Evolutionary conservation across 176 grass and related monocot genomes (phyloP).

Genomic region (Rhynchospora tenuis): DNA sequence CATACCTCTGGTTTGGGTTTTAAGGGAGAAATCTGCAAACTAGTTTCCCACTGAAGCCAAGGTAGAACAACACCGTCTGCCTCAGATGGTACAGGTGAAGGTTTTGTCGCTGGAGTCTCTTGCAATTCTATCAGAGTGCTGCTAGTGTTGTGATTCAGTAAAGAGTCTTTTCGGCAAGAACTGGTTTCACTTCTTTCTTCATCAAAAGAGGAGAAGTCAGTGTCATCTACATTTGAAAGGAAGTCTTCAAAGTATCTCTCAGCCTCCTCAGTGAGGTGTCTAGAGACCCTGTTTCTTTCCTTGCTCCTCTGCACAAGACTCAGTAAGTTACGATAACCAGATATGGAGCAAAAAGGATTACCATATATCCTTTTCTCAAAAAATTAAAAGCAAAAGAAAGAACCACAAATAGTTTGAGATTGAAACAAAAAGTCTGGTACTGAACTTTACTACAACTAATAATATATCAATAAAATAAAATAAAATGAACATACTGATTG

Average conservation of each 20-base stretch:
- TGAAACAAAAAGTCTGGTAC: background rate
- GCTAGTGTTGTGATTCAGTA: constrained; percentile 11
- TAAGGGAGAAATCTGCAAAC: constrained; percentile 47
- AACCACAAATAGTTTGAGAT: background rate
- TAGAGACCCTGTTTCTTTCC: constrained; percentile 71
- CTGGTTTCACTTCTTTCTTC: constrained; percentile 81
- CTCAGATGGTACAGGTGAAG: constrained; percentile 25
- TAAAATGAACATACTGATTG: background rate
- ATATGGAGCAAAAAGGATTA: background rate
- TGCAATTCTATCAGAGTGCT: constrained; percentile 35
- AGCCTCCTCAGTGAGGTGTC: constrained; percentile 64
- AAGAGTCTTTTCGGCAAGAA: constrained; percentile 41
- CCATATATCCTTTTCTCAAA: background rate
- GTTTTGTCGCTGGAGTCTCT: constrained; percentile 29
- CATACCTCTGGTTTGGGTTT: constrained; percentile 48
- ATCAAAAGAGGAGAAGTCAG: constrained; percentile 96
- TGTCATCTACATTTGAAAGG: constrained; percentile 91
- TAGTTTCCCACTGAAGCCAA: constrained; percentile 97
- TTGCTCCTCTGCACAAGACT: constrained; percentile 77
- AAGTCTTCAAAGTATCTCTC: constrained; percentile 97
- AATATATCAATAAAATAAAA: background rate
- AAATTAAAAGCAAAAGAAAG: background rate
- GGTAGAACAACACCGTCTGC: constrained; percentile 86
- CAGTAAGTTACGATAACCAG: background rate
- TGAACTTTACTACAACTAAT: background rate